A percentile compares a stretch with the other conserved stretches of the same genome.
These are phyloP conservation scores for Aspergillus homomorphus DNA, from an alignment of 495 filamentous ascomycete genomes.

Conservation along the genomic window DNA sequence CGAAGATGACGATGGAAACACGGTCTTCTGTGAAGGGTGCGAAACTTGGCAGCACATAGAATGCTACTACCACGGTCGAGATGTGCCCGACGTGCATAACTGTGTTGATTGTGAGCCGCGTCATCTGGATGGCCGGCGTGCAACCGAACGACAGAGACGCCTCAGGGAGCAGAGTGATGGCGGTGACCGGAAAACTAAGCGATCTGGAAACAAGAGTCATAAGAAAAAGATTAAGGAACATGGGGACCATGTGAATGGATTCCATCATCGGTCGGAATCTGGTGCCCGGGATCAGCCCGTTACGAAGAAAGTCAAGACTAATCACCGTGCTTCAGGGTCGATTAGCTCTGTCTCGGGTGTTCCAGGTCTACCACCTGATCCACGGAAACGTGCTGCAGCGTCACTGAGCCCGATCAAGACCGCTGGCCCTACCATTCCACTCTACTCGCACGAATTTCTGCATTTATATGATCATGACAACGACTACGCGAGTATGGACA, in stretches of 20 bases:
- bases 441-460: conserved; percentile 69
- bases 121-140: conserved; percentile 63
- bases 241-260: conserved; percentile 37
- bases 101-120: conserved; percentile 85
- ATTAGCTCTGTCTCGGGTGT: conserved; percentile 53
- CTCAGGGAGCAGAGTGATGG: conserved; percentile 60
- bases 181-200: conserved; percentile 62
- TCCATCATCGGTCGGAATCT: conserved; percentile 50
- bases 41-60: conserved; percentile 98
- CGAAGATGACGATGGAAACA: conserved; percentile 92
- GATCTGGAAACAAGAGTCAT: conserved; percentile 63
- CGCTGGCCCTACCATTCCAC: conserved; percentile 42
- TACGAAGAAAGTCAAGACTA: conserved; percentile 71
- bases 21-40: conserved; percentile 92
- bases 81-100: conserved; percentile 77
- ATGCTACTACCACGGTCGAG: conserved; percentile 80
- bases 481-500: conserved; percentile 49
- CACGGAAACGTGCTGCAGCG: conserved; percentile 53
- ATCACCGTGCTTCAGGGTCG: conserved; percentile 69
- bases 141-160: conserved; percentile 61
- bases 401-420: conserved; percentile 54
- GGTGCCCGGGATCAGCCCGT: conserved; percentile 53
- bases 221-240: conserved; percentile 66
- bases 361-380: conserved; percentile 33
- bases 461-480: conserved; percentile 63